Evolutionary conservation across 1,284 basidiomycete genomes (phyloP), one percentile per base, ranked within the genome.

Genomic region (Cryptococcus hybrid): DNA sequence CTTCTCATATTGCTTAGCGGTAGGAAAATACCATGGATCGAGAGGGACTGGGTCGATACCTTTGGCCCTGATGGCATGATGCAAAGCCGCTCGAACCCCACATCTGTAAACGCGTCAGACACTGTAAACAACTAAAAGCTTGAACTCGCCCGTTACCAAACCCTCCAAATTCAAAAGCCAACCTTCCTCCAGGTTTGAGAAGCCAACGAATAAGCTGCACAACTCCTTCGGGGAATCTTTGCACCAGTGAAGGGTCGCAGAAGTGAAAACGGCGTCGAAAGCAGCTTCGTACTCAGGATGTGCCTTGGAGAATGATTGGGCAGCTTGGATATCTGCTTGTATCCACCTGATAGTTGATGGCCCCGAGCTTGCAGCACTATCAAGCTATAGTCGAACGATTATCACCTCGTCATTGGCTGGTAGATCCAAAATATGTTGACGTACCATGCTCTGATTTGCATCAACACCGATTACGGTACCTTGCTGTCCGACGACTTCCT

Each of bases 21-120:
- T 86, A 0, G 90, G 90, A 67, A 90, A 92, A 76, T 85, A 90
- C 89, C 89, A 92, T 0, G 90, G 90, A 69, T 92, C 89, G 40
- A 84, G 70, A 6, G 73, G 63, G 3, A 74, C 68, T 4, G 88
- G 84, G 67, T 90, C 81, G 50, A 84, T 74, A 0, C 87, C 87
- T 15, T 81, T 79, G n/a, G 76, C 75, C 51, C 75, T 77, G 40
- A 87, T 71, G 0, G 82, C 85, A 9, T 80, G 69, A 63, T 90
- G 81, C 5, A 92, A 67, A 1, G 84, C 84, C 8, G 79, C 75
- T 52, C 89, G 79, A 11, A 90, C 75, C 3, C 87, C 88, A 34
- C 62, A 36, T 3, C 61, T 65, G 54, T n/a, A 47, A 4, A 18
- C 8, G 13, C 11, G 15, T 12, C 34, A 44, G 7, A 53, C 24